Evolutionary conservation across 1,284 basidiomycete genomes (phyloP).

Genomic region (Irpex lacteus): DNA sequence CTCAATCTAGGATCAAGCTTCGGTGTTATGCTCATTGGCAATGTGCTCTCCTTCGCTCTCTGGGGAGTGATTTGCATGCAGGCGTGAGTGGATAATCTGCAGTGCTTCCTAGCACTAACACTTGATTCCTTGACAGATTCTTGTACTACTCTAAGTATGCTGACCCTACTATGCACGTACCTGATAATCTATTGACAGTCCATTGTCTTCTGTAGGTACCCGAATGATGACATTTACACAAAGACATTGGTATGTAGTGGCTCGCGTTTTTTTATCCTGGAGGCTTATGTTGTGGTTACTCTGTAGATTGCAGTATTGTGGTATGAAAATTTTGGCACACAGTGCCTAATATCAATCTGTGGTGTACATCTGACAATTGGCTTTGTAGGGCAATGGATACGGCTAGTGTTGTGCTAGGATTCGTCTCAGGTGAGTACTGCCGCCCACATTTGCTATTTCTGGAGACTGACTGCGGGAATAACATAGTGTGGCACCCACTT

Average conservation of each 20-base stretch:
- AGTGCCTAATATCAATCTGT: no score
- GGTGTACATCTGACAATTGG: no score
- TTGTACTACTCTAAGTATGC: not conserved
- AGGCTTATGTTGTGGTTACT: not conserved
- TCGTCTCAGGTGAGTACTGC: not conserved
- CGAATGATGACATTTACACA: not conserved
- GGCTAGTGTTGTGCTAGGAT: not conserved
- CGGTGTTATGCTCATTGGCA: not conserved
- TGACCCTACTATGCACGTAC: not conserved
- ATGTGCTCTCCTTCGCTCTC: not conserved
- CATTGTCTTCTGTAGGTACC: not conserved
- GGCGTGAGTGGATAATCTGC: not conserved
- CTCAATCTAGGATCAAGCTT: not conserved
- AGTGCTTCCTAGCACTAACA: no score
- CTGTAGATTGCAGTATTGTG: not conserved
- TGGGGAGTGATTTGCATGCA: slow-evolving; percentile 7
- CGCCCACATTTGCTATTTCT: not conserved
- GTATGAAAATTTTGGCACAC: not conserved
- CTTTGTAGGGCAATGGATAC: not conserved
- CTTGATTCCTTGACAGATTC: not conserved
- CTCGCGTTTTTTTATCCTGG: not conserved
- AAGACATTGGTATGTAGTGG: not conserved
- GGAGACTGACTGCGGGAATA: not conserved
- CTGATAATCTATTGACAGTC: not conserved
- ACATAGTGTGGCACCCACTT: not conserved